Percentiles rank a stretch among this genome's conserved stretches.
These are phyloP conservation scores for Trypanosoma cruzi DNA, from an alignment of 208 protist species.

Conservation along the genomic window DNA sequence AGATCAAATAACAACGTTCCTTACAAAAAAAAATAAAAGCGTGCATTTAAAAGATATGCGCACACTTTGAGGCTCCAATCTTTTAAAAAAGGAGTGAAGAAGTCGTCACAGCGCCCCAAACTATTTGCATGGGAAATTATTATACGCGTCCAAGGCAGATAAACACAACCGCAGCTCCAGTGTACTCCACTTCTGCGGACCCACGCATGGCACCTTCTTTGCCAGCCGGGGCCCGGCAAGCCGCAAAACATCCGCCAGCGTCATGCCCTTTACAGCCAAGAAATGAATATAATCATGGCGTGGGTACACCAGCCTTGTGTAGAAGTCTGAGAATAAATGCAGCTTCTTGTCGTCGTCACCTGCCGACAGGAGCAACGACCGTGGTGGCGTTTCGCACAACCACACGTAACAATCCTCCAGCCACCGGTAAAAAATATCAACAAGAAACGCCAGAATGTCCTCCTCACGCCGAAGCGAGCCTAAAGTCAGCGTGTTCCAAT, in stretches of 20 bases:
- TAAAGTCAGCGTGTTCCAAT: constrained; percentile 51
- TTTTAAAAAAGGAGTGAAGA: too few species aligned
- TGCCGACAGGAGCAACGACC: constrained; percentile 30
- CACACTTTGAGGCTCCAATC: too few species aligned
- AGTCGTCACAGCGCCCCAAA: not conserved
- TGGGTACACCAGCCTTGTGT: constrained; percentile 40
- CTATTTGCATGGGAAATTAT: constrained; percentile 13
- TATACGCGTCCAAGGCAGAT: constrained; percentile 46
- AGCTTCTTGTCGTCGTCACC: constrained; percentile 18
- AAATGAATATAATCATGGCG: constrained; percentile 34
- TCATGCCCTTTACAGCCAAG: constrained; percentile 15
- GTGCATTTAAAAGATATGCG: too few species aligned
- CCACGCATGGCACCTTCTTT: constrained; percentile 35
- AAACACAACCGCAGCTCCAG: constrained; percentile 59
- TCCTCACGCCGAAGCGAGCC: constrained; percentile 33
- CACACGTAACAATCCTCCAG: constrained; percentile 62
- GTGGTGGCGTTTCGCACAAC: constrained; percentile 47
- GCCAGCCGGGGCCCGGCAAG: constrained; percentile 29
- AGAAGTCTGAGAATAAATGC: constrained; percentile 47
- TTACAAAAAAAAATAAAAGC: too few species aligned
- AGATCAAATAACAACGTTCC: constrained; percentile 4
- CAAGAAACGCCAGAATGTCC: constrained; percentile 43
- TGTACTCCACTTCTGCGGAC: constrained; percentile 65
- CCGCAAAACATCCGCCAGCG: constrained; percentile 44
- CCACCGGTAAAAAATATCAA: constrained; percentile 67